Evolutionary conservation across 2,329 filamentous ascomycete genomes (phyloP), one percentile per base, ranked within the genome.

Genomic region (Phialophora macrospora): DNA sequence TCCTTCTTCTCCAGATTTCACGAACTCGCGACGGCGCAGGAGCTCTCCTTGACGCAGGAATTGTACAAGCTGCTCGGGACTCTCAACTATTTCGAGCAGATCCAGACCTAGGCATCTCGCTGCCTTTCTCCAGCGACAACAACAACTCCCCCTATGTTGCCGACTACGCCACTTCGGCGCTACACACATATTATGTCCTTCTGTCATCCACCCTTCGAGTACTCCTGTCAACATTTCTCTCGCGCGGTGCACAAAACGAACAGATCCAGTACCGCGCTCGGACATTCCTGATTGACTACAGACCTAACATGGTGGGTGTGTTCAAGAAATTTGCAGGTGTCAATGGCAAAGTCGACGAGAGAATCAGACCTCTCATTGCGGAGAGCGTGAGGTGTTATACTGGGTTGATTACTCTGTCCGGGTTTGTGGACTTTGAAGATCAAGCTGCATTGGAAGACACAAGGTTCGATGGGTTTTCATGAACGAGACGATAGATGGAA

Each of bases 251-350:
- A 20, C 90, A 96, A 73, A 97, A 96, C 76, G 86, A 88, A 63
- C 84, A 87, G 65, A 86, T 86, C 1, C 78, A 93, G 48, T 84
- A 89, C 48, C 91, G 93, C 75, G 93, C 90, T 0, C 87, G 90
- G 63, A 84, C 84, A 41, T 99, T 99, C 79, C 81, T 99, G 66
- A 84, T 85, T 5, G 90, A 95, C 70, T 92, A 97, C 76, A 85
- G 94, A 68, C 87, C 89, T 76, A 87, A 93, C 63, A 91, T 98
- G 73, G 87, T 95, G 69, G 90, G 93, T 54, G 89, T 96, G 22
- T 91, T 99, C 74, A 99, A 99, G 81, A 85, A 93, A 71, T 91
- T 91, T 72, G 91, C 91, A 0, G 91, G 91, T 55, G 90, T 96
- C 63, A 90, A 90, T 20, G 78, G 80, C 46, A 76, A 79, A 38